Evolutionary conservation across 2,329 filamentous ascomycete genomes (phyloP).

Genomic region (Acarospora socialis): DNA sequence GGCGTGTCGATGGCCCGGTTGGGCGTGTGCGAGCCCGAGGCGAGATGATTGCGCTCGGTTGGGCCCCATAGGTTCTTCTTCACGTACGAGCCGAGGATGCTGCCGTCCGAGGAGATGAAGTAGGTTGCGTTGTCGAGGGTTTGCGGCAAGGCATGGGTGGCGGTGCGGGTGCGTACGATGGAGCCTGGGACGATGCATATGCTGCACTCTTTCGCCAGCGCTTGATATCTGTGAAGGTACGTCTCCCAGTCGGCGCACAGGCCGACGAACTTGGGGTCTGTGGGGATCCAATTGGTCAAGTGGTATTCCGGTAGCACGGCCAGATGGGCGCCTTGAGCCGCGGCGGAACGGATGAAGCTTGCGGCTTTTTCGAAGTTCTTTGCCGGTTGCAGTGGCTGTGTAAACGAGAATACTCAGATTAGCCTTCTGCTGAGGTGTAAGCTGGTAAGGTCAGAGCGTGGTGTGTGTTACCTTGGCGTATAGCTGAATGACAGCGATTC

Average conservation of each 20-base stretch:
- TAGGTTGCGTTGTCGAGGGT: constrained; percentile 41
- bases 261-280: constrained; percentile 33
- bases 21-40: too few relatives aligned
- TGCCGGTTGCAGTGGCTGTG: too few relatives aligned
- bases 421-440: too few relatives aligned
- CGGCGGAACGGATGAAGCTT: constrained; percentile 34
- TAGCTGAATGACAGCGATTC: too few relatives aligned
- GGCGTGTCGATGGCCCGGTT: too few relatives aligned
- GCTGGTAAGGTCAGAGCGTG: too few relatives aligned
- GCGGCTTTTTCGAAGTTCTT: constrained; percentile 26
- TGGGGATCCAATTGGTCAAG: constrained; percentile 41
- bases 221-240: constrained; percentile 40
- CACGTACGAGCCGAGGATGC: constrained; percentile 39
- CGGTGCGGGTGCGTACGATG: constrained; percentile 36
- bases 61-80: too few relatives aligned
- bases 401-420: too few relatives aligned
- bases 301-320: constrained; percentile 51
- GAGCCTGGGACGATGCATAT: constrained; percentile 38
- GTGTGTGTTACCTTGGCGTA: too few relatives aligned
- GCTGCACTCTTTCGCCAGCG: constrained; percentile 38
- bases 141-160: constrained; percentile 19
- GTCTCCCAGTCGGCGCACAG: constrained; percentile 34
- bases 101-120: constrained; percentile 40
- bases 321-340: constrained; percentile 36
- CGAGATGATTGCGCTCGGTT: too few relatives aligned